A percentile compares a stretch with the other conserved stretches of the same genome.
Conservation (phyloP, 768 basidiomycete species). For the Lentinus brumalis region DNA sequence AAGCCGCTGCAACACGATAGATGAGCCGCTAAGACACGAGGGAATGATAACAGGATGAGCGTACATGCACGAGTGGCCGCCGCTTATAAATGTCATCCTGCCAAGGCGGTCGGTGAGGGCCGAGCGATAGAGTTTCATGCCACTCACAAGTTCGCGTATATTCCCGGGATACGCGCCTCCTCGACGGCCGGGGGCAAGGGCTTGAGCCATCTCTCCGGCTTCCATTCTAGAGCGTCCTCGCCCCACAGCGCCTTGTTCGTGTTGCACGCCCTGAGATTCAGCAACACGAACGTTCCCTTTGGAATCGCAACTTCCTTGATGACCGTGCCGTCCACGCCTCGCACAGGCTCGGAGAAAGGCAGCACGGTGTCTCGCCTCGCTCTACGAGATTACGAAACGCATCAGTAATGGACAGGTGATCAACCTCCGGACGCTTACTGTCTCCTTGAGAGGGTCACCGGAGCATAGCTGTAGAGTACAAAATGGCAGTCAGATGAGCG, state of each 20-base stretch:
- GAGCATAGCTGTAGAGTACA: constrained; percentile 6
- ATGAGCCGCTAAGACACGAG: background rate
- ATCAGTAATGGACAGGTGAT: background rate
- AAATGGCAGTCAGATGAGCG: background rate
- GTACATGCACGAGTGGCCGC: constrained; percentile 38
- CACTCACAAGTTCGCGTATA: constrained; percentile 33
- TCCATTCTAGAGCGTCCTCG: constrained; percentile 42
- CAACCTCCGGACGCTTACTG: constrained; percentile 4
- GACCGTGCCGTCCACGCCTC: constrained; percentile 29
- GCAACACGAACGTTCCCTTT: constrained; percentile 29
- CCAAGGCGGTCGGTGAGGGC: background rate
- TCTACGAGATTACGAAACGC: background rate
- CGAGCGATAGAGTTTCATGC: background rate
- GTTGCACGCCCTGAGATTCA: constrained; percentile 35
- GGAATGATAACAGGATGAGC: background rate
- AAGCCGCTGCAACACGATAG: background rate
- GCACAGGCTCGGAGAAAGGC: constrained; percentile 34
- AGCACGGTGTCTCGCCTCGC: constrained; percentile 28
- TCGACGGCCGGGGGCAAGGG: constrained; percentile 25
- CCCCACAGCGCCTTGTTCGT: constrained; percentile 42
- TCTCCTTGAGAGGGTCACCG: constrained; percentile 2
- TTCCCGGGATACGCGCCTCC: constrained; percentile 34
- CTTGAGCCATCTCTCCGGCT: constrained; percentile 44
- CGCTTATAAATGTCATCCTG: constrained; percentile 42
- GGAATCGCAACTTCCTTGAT: constrained; percentile 29